Percentiles rank a stretch among this genome's conserved stretches.
Conservation (phyloP, 1,139 yeast genomes). For the Martiniozyma asiatica region DNA sequence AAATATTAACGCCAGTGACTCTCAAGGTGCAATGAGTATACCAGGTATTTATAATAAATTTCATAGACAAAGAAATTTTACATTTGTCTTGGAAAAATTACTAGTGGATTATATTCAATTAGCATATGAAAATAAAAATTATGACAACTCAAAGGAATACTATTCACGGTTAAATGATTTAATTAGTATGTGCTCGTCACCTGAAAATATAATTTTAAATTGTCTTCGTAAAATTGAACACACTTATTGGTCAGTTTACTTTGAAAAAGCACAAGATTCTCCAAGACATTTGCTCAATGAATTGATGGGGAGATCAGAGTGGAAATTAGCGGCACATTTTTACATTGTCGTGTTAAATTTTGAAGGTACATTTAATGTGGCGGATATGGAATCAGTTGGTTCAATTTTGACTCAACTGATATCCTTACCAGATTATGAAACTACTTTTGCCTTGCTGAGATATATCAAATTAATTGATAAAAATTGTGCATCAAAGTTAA, state of each 20-base stretch:
- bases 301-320: slow-evolving; percentile 25
- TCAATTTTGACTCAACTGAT: slow-evolving; percentile 30
- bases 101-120: slow-evolving; percentile 23
- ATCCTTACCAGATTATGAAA: slow-evolving; percentile 34
- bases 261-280: slow-evolving; percentile 27
- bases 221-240: slow-evolving; percentile 53
- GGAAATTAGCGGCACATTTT: slow-evolving; percentile 32
- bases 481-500: slow-evolving; percentile 15
- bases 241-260: slow-evolving; percentile 46
- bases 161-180: slow-evolving; percentile 19
- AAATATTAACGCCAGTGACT: slow-evolving; percentile 14
- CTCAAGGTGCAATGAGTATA: slow-evolving; percentile 16
- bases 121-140: slow-evolving; percentile 17
- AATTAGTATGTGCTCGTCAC: slow-evolving; percentile 23
- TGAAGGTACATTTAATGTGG: too few species aligned
- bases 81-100: slow-evolving; percentile 22
- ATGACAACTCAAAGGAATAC: slow-evolving; percentile 16
- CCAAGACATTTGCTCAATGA: slow-evolving; percentile 29
- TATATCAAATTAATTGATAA: slow-evolving; percentile 34
- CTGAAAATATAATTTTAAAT: slow-evolving; percentile 20
- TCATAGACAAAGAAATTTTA: slow-evolving; percentile 21
- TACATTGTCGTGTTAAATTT: slow-evolving; percentile 36
- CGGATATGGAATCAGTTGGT: slow-evolving; percentile 28
- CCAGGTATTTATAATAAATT: slow-evolving; percentile 18
- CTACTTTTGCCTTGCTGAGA: slow-evolving; percentile 35